Percentiles rank a stretch among this genome's conserved stretches.
These are phyloP conservation scores for Cadophora sp. DNA, from an alignment of 2,329 filamentous ascomycete genomes.

Conservation along the genomic window DNA sequence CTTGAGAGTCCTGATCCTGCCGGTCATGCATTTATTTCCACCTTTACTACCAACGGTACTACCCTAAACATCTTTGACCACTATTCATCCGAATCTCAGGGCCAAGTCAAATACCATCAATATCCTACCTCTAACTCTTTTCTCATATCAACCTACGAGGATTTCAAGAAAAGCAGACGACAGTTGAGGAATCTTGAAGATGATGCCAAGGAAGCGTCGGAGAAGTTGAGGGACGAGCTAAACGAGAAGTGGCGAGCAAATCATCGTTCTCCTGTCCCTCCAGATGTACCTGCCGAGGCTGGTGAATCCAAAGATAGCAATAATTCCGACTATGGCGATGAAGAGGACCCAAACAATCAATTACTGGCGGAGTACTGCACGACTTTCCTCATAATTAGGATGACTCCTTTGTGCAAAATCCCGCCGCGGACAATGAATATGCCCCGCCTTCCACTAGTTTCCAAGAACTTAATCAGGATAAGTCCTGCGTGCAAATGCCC, in stretches of 20 bases:
- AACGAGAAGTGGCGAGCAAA: neutral
- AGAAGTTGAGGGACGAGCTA: neutral
- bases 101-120: slow-evolving; percentile 31
- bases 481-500: too few species aligned
- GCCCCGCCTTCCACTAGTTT: too few species aligned
- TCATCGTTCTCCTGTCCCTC: neutral
- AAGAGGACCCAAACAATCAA: neutral
- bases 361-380: neutral
- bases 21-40: too few species aligned
- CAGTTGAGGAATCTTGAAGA: slow-evolving; percentile 33
- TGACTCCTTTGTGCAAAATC: too few species aligned
- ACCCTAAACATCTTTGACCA: too few species aligned
- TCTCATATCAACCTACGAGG: slow-evolving; percentile 29
- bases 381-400: neutral
- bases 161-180: slow-evolving; percentile 31
- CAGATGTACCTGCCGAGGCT: neutral
- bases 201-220: slow-evolving; percentile 29
- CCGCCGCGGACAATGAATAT: too few species aligned
- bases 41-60: too few species aligned
- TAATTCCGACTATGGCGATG: neutral
- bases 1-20: too few species aligned
- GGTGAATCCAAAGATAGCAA: neutral
- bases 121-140: slow-evolving; percentile 28
- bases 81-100: slow-evolving; percentile 29
- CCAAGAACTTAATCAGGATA: too few species aligned